Evolutionary conservation across 129 eudicot genomes (phyloP), one percentile per base, ranked within the genome.

Genomic region (Oenanthe sinensis): DNA sequence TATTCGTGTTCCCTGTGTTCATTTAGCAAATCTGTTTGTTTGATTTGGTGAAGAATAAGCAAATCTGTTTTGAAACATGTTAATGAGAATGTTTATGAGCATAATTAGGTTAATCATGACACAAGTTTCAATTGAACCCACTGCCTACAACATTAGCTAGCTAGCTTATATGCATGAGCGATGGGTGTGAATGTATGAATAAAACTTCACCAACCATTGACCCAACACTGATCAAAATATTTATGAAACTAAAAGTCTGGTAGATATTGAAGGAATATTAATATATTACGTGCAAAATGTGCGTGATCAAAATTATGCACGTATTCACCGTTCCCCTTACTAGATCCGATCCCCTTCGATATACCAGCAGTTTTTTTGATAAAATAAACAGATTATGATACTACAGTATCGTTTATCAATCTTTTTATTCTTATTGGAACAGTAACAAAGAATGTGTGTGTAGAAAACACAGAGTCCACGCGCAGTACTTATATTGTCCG

Each of bases 11-110:
- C 55, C 16, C 1, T 10, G 3, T 22, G 30, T 60, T 60, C 15
- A 60, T 60, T 60, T 7, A n/a, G 68, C 36, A 33, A 33, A 33
- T 33, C 36, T 33, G 36, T 33, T 33, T 0, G 36, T 33, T 33
- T 33, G 36, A 33, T 33, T 33, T 33, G 36, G 36, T 33, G 36
- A 33, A 33, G 36, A 33, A 33, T 33, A 33, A 33, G 42, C 14
- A 60, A 60, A 60, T 24, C 68, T 60, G 68, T 60, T 60, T 60
- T 60, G 68, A 60, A 60, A 60, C 33, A 60, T 60, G 68, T 10
- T 60, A 1, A 24, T 20, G 62, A 54, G 62, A 22, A 54, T 54
- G 62, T 20, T 54, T 6, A 54, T 60, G 68, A 60, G 68, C 68
- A 60, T 60, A 22, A 60, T 60, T 60, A 60, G 68, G 68, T 60